These are phyloP conservation scores for Cutaneotrichosporon cutaneum DNA, from an alignment of 1,284 basidiomycete species.

Conservation along the genomic window DNA sequence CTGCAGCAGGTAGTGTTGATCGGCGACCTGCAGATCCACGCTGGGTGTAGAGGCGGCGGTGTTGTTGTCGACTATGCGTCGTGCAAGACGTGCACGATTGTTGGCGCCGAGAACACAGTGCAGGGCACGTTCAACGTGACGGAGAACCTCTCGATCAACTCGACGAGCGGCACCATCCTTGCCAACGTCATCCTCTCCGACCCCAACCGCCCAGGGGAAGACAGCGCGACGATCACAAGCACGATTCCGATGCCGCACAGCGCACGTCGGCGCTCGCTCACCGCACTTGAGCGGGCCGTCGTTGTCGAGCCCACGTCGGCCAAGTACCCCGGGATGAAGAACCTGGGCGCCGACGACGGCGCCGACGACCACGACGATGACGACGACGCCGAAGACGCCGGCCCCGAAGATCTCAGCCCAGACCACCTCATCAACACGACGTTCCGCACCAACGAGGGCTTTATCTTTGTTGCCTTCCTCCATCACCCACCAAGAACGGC, in stretches of 20 bases:
- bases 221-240: conserved; percentile 18
- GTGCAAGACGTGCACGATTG: conserved; percentile 34
- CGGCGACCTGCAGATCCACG: conserved; percentile 31
- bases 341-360: conserved; percentile 3
- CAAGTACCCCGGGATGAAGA: background rate
- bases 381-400: too few species aligned
- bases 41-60: conserved; percentile 34
- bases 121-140: conserved; percentile 49
- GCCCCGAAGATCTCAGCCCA: too few species aligned
- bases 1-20: conserved; percentile 37
- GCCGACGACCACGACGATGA: too few species aligned
- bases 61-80: conserved; percentile 38
- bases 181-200: conserved; percentile 47
- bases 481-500: conserved; percentile 40
- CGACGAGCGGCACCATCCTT: conserved; percentile 41
- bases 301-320: conserved; percentile 5
- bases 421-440: conserved; percentile 37
- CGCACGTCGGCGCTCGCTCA: background rate
- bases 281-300: background rate
- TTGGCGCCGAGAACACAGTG: conserved; percentile 38
- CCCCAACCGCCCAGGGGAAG: conserved; percentile 25
- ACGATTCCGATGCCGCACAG: conserved; percentile 18
- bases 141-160: conserved; percentile 41
- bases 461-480: conserved; percentile 43
- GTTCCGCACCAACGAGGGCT: conserved; percentile 44